Conservation (phyloP, 2,329 filamentous ascomycete genomes). For the Thyridium curvatum region DNA sequence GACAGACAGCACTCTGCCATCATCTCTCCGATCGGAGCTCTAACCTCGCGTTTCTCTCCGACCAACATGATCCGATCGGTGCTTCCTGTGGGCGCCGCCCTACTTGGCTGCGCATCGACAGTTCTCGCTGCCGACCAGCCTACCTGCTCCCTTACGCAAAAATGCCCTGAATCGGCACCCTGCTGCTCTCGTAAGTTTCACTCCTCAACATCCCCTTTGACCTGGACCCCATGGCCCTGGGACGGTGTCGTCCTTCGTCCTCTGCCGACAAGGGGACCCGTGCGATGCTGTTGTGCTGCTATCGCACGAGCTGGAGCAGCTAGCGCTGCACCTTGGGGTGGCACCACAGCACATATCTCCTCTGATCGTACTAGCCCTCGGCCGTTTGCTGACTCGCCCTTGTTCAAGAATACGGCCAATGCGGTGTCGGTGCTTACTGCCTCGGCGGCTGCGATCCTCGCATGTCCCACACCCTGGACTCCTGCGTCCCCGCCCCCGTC, state of each 20-base stretch:
- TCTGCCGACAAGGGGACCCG: no score
- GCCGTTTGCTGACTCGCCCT: no score
- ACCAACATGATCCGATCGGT: slow-evolving; percentile 20
- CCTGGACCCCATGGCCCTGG: no score
- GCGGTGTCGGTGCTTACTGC: slow-evolving; percentile 90
- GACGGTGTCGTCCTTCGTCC: no score
- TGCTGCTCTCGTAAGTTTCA: slow-evolving; percentile 70
- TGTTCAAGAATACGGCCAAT: slow-evolving; percentile 75
- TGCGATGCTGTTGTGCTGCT: neutral
- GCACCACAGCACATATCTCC: neutral
- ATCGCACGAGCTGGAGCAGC: no score
- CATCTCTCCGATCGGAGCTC: neutral
- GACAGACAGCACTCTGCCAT: no score
- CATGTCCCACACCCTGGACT: slow-evolving; percentile 74
- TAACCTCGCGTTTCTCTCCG: slow-evolving; percentile 1
- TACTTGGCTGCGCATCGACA: slow-evolving; percentile 29
- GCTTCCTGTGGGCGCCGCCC: slow-evolving; percentile 24
- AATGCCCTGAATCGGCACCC: slow-evolving; percentile 67
- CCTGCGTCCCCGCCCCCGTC: slow-evolving; percentile 78
- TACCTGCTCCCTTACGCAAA: slow-evolving; percentile 41
- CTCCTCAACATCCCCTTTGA: neutral
- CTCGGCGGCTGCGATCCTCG: slow-evolving; percentile 90
- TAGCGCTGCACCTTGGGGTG: neutral
- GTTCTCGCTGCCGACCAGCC: slow-evolving; percentile 26
- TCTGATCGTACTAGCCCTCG: no score